phyloP scores from a whole-genome alignment of 106 monocot genomes.

The Cymbidium sinense region DNA sequence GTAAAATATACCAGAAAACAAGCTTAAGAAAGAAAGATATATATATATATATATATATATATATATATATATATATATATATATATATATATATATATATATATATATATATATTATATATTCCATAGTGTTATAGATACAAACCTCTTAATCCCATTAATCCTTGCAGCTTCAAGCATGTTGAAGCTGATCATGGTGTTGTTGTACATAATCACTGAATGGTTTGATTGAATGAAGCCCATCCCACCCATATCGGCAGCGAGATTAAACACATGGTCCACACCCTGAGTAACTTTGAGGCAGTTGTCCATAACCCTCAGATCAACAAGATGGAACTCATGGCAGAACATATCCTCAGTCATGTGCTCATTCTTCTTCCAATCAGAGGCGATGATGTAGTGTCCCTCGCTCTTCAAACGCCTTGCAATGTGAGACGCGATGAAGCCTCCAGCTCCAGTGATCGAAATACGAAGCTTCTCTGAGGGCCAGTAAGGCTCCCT shows the following conservation, averaged over 20 bases:
- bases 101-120: too few species aligned
- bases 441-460: slow-evolving; percentile 87
- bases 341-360: slow-evolving; percentile 89
- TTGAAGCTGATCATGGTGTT: slow-evolving; percentile 98
- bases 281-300: slow-evolving; percentile 60
- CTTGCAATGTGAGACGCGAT: slow-evolving; percentile 87
- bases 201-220: slow-evolving; percentile 95
- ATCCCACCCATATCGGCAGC: slow-evolving; percentile 89
- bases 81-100: too few species aligned
- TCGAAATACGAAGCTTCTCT: slow-evolving; percentile 67
- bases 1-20: background rate
- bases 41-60: too few species aligned
- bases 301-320: slow-evolving; percentile 94
- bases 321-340: slow-evolving; percentile 84
- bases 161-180: slow-evolving; percentile 83
- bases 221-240: slow-evolving; percentile 84
- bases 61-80: too few species aligned
- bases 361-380: slow-evolving; percentile 99
- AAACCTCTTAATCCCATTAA: slow-evolving; percentile 87
- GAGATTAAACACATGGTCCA: slow-evolving; percentile 75
- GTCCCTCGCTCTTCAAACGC: slow-evolving; percentile 83
- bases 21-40: background rate
- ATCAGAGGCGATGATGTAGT: slow-evolving; percentile 90
- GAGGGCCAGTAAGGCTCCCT: slow-evolving; percentile 83
- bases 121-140: background rate